Evolutionary conservation across 2,329 filamentous ascomycete species (phyloP), one percentile per base, ranked within the genome.

Genomic region (Arachnomyces sp.): DNA sequence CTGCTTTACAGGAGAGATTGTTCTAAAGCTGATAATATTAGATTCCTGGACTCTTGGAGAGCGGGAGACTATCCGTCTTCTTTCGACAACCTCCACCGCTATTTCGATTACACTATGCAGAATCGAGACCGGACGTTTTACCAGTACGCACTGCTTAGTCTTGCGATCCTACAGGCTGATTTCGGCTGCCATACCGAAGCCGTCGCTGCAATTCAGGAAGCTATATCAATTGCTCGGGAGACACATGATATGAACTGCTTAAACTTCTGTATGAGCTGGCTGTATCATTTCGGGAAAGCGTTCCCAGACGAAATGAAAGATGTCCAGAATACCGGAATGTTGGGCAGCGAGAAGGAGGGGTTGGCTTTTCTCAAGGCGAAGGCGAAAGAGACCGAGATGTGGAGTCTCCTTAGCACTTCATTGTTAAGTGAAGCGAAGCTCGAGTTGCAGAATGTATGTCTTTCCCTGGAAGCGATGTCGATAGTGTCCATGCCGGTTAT

Each of bases 71-170:
- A 90, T 54, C 80, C 85, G 9, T 86, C 85, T 1, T 84, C 92
- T 0, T 92, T 95, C 57, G 90, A 98, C 54, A 82, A 82, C 50
- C 72, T 98, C 14, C 89, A 96, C 60, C 82, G 87, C 38, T 98
- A 95, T 61, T 98, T 95, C 54, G 92, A 98, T 61, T 95, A 95
- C 62, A 92, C 89, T 1, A 88, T 93, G 78, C 84, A 92, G 53
- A 84, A 80, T 50, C 72, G 80, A 44, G 85, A 94, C 53, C 81
- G 85, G 16, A 77, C 84, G 4, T 89, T 89, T 53, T 96, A 98
- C 55, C 92, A 96, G 57, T 95, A 95, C 57, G 92, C 92, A 1
- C 68, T 96, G 11, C 80, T 98, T 56, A 95, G 95, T 56, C 75
- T 95, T 43, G 90, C 89, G 3, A 86, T 95, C 28, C 74, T 96